These are phyloP conservation scores for Xerocomus spinulosus DNA, from an alignment of 768 basidiomycete species.

Conservation along the genomic window DNA sequence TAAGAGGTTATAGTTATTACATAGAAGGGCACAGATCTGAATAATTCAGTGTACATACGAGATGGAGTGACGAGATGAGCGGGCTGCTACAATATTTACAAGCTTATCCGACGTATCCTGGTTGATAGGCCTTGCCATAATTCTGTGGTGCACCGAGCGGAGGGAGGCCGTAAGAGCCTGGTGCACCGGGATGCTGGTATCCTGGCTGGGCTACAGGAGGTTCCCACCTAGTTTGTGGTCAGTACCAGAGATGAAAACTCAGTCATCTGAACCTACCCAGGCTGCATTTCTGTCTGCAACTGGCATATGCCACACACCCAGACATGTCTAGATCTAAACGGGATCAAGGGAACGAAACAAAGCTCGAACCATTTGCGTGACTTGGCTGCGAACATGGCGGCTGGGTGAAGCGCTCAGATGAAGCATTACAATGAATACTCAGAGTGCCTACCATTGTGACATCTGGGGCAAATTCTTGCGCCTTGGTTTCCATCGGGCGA, in stretches of 20 bases:
- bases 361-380: conserved; percentile 71
- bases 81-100: background rate
- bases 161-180: conserved; percentile 10
- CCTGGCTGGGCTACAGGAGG: conserved; percentile 33
- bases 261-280: conserved; percentile 38
- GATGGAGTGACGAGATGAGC: background rate
- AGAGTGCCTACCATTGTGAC: conserved; percentile 58
- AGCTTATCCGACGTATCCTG: conserved; percentile 23
- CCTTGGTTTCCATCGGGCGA: conserved; percentile 51
- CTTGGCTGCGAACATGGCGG: conserved; percentile 58
- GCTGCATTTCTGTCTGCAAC: conserved; percentile 50
- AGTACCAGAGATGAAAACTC: background rate
- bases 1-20: background rate
- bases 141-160: conserved; percentile 6
- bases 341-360: conserved; percentile 69
- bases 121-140: conserved; percentile 25
- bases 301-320: conserved; percentile 74
- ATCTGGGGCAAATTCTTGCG: conserved; percentile 61
- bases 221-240: conserved; percentile 28
- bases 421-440: background rate
- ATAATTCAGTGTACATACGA: background rate
- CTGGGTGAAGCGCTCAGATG: conserved; percentile 29
- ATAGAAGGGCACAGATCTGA: background rate
- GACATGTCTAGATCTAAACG: conserved; percentile 54
- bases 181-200: conserved; percentile 35